Conservation (phyloP, 1,284 basidiomycete genomes). For the Microbotryum saponariae region DNA sequence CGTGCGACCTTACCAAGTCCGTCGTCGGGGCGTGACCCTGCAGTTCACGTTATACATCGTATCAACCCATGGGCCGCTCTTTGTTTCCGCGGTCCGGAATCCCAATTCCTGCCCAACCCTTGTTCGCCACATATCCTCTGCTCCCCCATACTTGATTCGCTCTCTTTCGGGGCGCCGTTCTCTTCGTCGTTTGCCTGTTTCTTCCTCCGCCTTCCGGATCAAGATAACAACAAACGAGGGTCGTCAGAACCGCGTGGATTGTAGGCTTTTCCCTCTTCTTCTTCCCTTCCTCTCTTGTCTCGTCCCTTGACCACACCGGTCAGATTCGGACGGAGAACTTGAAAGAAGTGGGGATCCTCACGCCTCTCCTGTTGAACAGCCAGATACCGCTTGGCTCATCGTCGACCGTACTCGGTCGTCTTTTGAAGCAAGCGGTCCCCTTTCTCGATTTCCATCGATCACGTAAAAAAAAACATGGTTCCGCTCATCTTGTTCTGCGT, state of each 20-base stretch:
- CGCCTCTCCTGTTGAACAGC: conserved; percentile 10
- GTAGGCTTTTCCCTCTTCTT: conserved; percentile 2
- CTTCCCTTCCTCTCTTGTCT: background rate
- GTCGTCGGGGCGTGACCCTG: no score
- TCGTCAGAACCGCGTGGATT: conserved; percentile 12
- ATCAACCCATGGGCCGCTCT: no score
- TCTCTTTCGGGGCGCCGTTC: conserved; percentile 6
- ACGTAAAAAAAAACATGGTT: no score
- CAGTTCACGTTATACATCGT: no score
- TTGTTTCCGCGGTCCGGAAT: background rate
- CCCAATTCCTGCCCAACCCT: no score
- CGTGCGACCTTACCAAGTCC: no score
- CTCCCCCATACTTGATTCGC: background rate
- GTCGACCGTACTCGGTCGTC: no score
- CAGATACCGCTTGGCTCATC: background rate
- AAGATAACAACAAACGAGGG: conserved; percentile 1
- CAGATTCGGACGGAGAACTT: background rate
- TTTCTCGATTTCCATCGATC: no score
- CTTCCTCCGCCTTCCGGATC: background rate
- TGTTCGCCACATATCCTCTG: background rate
- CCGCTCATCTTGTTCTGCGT: no score
- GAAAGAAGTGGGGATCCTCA: background rate
- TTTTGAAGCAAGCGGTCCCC: no score
- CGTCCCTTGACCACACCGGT: background rate
- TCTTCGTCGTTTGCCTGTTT: background rate